Evolutionary conservation across 257 asterid genomes (phyloP).

Genomic region (Verbena officinalis): DNA sequence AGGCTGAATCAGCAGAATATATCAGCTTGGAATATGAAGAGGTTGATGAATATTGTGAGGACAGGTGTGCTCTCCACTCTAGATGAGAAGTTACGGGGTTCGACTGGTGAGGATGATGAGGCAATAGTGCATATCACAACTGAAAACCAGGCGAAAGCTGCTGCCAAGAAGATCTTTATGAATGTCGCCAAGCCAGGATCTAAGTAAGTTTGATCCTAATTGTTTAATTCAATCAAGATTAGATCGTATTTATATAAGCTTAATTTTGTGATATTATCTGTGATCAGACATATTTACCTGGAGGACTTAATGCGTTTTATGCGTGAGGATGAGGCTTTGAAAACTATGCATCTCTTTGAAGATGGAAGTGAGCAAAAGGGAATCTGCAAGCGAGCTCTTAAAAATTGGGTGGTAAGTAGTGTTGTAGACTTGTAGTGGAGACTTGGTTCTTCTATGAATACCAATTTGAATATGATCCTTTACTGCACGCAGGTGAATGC

Average conservation of each 20-base stretch:
- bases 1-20: constrained; percentile 78
- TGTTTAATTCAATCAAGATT: background rate
- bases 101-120: constrained; percentile 65
- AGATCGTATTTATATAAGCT: no score
- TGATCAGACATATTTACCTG: constrained; percentile 51
- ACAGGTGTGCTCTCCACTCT: constrained; percentile 70
- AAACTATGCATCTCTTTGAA: constrained; percentile 68
- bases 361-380: constrained; percentile 71
- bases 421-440: no score
- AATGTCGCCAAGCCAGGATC: constrained; percentile 77
- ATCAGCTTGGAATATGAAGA: constrained; percentile 97
- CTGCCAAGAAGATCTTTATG: constrained; percentile 80
- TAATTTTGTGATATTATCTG: no score
- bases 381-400: constrained; percentile 77
- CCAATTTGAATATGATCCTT: no score
- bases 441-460: no score
- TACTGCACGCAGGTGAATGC: constrained; percentile 68
- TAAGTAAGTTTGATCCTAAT: constrained; percentile 56
- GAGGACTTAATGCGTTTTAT: constrained; percentile 85
- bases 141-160: constrained; percentile 75
- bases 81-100: constrained; percentile 68
- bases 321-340: constrained; percentile 82
- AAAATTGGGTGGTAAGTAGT: constrained; percentile 94
- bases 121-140: constrained; percentile 62
- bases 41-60: constrained; percentile 69